Conservation (phyloP, 495 filamentous ascomycete genomes). For the Neurospora intermedia region DNA sequence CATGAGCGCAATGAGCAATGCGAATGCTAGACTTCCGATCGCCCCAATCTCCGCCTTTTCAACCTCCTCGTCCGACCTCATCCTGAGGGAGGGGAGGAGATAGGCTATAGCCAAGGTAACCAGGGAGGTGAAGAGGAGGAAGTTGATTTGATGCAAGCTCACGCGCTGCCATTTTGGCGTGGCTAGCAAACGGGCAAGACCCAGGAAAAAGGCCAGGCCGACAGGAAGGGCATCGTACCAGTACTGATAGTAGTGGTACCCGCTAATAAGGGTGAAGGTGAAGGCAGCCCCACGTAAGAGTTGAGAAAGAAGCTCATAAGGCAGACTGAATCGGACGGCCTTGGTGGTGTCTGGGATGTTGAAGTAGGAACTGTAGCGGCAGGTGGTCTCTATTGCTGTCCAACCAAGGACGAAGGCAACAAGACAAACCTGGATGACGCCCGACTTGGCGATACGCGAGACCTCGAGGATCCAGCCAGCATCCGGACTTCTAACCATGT, state of each 20-base stretch:
- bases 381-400: slow-evolving; percentile 1
- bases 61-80: slow-evolving; percentile 5
- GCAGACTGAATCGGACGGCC: slow-evolving; percentile 17
- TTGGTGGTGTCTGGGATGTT: slow-evolving; percentile 1
- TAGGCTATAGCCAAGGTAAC: slow-evolving; percentile 14
- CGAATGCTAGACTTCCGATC: slow-evolving; percentile 17
- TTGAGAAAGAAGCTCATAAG: slow-evolving; percentile 25
- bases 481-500: background rate
- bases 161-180: slow-evolving; percentile 28
- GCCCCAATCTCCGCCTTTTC: slow-evolving; percentile 11
- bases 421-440: background rate
- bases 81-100: slow-evolving; percentile 24
- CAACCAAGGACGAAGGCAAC: background rate
- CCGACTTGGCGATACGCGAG: slow-evolving; percentile 3
- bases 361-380: background rate
- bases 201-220: slow-evolving; percentile 25
- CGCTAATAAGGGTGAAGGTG: slow-evolving; percentile 17
- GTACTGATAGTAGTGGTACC: slow-evolving; percentile 9
- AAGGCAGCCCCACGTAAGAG: slow-evolving; percentile 20
- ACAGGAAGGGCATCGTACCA: slow-evolving; percentile 20
- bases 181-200: slow-evolving; percentile 23
- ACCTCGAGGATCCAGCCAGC: slow-evolving; percentile 2
- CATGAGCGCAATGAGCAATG: slow-evolving; percentile 21
- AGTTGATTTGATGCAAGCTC: slow-evolving; percentile 29
- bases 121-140: slow-evolving; percentile 18